Evolutionary conservation across 305 asterid species (phyloP).

Genomic region (Fraxinus baroniana): DNA sequence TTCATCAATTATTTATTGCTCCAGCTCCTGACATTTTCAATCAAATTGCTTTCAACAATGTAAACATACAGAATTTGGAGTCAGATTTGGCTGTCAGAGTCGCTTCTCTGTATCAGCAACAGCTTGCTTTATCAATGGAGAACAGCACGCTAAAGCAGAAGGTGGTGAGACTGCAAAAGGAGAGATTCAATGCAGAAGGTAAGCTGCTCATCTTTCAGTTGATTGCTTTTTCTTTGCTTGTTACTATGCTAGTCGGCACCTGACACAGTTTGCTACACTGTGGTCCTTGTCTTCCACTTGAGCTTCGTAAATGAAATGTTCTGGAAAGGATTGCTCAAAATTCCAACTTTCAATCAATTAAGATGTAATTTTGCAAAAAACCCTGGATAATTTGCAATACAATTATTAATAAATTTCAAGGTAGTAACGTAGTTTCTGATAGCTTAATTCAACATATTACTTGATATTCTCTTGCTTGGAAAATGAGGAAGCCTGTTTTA

Average conservation of each 20-base stretch:
- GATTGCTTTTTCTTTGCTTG: neutral
- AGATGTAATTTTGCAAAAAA: neutral
- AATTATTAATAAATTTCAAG: neutral
- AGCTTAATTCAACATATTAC: neutral
- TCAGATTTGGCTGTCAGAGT: constrained; percentile 63
- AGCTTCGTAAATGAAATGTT: neutral
- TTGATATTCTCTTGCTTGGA: neutral
- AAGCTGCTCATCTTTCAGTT: constrained; percentile 19
- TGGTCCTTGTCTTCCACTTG: neutral
- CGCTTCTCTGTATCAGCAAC: constrained; percentile 53
- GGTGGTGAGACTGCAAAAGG: constrained; percentile 50
- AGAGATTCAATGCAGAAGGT: constrained; percentile 63
- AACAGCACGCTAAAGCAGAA: constrained; percentile 65
- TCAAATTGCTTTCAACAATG: neutral
- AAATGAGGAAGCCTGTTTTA: neutral
- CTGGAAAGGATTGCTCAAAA: neutral
- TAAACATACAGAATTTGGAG: constrained; percentile 43
- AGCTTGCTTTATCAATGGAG: constrained; percentile 57
- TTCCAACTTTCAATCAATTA: neutral
- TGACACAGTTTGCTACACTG: neutral
- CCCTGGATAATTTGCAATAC: neutral
- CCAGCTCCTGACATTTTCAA: neutral
- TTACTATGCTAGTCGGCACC: neutral
- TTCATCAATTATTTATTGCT: neutral
- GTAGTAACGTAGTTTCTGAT: neutral